A percentile compares a stretch with the other conserved stretches of the same genome.
Evolutionary conservation across 805 yeast species (phyloP).

Genomic region (Myxozyma lipomycoides): DNA sequence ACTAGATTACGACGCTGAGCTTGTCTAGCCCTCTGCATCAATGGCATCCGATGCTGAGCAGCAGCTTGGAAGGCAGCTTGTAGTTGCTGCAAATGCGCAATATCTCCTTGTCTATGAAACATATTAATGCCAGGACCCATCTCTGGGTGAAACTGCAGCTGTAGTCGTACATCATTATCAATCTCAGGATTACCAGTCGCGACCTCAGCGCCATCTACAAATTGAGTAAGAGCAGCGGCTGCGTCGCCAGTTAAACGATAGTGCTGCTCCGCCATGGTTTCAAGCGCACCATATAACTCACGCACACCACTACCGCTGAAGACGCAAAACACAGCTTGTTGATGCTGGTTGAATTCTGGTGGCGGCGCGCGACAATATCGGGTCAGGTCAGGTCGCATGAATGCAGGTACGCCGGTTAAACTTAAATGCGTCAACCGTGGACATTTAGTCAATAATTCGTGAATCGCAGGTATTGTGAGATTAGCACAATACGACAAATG

Average conservation of each 20-base stretch:
- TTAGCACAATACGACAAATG: constrained; percentile 88
- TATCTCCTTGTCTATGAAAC: too few relatives aligned
- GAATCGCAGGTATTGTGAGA: constrained; percentile 73
- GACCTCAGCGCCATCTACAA: neutral
- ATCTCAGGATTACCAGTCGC: too few relatives aligned
- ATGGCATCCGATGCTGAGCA: neutral
- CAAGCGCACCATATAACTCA: neutral
- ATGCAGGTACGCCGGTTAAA: constrained; percentile 87
- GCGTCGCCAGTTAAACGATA: neutral
- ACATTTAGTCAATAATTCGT: constrained; percentile 67
- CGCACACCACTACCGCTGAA: constrained; percentile 84
- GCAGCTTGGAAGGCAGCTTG: neutral
- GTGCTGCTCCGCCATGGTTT: neutral
- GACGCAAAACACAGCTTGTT: constrained; percentile 82
- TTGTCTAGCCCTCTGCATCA: neutral
- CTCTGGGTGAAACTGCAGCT: too few relatives aligned
- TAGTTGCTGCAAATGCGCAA: neutral
- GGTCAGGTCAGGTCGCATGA: constrained; percentile 78
- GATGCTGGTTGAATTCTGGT: constrained; percentile 81
- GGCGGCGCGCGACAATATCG: constrained; percentile 90
- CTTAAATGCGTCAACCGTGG: constrained; percentile 86
- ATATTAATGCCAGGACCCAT: too few relatives aligned
- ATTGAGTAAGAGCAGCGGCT: neutral
- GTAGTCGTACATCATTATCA: too few relatives aligned
- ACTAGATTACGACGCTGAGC: neutral